phyloP scores from a whole-genome alignment of 1,139 yeast species.

The Candida sp. region DNA sequence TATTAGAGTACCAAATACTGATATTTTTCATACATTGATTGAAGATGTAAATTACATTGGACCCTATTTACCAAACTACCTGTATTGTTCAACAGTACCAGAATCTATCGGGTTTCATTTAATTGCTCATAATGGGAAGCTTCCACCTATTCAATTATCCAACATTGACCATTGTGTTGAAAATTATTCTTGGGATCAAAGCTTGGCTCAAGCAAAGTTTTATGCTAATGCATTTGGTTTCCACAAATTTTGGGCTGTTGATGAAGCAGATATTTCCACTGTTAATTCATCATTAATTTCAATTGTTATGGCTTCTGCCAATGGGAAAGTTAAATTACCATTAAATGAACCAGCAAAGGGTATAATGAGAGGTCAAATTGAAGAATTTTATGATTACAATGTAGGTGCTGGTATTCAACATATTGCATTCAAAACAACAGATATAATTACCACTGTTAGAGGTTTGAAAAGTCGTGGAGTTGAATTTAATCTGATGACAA shows the following conservation, averaged over 20 bases:
- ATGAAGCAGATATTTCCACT: conserved; percentile 69
- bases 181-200: conserved; percentile 68
- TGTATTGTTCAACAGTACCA: conserved; percentile 5
- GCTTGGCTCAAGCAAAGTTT: conserved; percentile 54
- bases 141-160: conserved; percentile 34
- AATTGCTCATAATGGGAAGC: conserved; percentile 9
- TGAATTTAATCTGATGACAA: conserved; percentile 63
- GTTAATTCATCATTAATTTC: conserved; percentile 67
- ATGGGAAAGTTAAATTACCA: conserved; percentile 72
- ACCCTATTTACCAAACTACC: conserved; percentile 57
- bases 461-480: conserved; percentile 57
- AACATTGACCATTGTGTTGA: conserved; percentile 78
- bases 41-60: conserved; percentile 46
- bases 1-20: conserved; percentile 55
- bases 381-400: conserved; percentile 72
- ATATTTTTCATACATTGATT: conserved; percentile 66
- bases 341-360: conserved; percentile 81
- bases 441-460: conserved; percentile 58
- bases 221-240: conserved; percentile 68
- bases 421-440: conserved; percentile 61
- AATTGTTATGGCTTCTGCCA: conserved; percentile 70
- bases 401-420: conserved; percentile 86
- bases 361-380: conserved; percentile 67
- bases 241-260: conserved; percentile 81
- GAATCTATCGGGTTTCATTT: conserved; percentile 5